Evolutionary conservation across 257 asterid species (phyloP).

Genomic region (Scutellaria baicalensis): DNA sequence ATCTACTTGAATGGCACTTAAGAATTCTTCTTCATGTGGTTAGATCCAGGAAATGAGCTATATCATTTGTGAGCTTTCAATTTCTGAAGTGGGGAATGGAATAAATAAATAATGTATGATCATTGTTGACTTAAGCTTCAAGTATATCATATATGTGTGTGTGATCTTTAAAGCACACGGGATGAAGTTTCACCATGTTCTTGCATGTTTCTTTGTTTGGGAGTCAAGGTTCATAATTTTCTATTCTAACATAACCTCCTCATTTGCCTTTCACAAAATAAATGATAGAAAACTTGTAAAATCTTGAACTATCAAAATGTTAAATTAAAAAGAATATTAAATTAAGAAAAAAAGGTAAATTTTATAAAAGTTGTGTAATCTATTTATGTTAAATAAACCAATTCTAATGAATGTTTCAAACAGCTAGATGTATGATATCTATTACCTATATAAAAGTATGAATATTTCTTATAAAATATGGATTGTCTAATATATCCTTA

Average conservation of each 20-base stretch:
- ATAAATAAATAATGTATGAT: not conserved
- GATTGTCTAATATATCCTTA: too few relatives aligned
- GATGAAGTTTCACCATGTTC: not conserved
- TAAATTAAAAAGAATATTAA: too few relatives aligned
- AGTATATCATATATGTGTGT: not conserved
- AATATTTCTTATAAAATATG: too few relatives aligned
- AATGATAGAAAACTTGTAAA: too few relatives aligned
- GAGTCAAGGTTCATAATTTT: not conserved
- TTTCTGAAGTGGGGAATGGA: not conserved
- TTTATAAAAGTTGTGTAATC: too few relatives aligned
- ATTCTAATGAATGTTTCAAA: too few relatives aligned
- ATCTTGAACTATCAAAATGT: too few relatives aligned
- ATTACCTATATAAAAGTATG: too few relatives aligned
- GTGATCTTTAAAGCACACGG: not conserved
- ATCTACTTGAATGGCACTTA: not conserved
- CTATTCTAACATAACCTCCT: not conserved
- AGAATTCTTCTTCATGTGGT: conserved; percentile 11
- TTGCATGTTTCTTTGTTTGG: not conserved
- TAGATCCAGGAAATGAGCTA: conserved; percentile 17
- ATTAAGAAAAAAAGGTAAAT: too few relatives aligned
- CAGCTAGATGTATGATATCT: too few relatives aligned
- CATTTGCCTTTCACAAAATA: not conserved
- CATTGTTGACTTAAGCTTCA: not conserved
- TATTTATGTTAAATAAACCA: too few relatives aligned
- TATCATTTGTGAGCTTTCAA: not conserved